Percentiles rank a stretch among this genome's conserved stretches.
Conservation (phyloP, 1,139 yeast genomes). For the Keqinozyma sinolaborantium region DNA sequence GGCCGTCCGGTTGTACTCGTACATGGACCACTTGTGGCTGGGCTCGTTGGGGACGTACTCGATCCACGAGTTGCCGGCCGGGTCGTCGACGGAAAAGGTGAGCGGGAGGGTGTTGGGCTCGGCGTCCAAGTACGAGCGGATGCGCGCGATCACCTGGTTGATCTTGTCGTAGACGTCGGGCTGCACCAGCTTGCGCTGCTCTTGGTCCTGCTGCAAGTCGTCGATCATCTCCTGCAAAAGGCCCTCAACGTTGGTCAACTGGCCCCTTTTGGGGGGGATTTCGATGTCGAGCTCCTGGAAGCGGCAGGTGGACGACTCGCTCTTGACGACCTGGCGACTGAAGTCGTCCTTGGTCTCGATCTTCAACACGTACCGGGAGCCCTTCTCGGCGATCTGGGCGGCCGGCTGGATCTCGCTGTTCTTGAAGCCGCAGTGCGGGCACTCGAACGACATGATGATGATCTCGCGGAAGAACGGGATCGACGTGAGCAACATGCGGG, state of each 20-base stretch:
- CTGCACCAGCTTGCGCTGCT: slow-evolving; percentile 64
- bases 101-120: slow-evolving; percentile 70
- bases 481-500: slow-evolving; percentile 77
- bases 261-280: slow-evolving; percentile 94
- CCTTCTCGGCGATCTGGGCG: slow-evolving; percentile 82
- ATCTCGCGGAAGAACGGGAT: slow-evolving; percentile 93
- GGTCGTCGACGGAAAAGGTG: slow-evolving; percentile 83
- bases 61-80: slow-evolving; percentile 97
- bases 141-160: slow-evolving; percentile 60
- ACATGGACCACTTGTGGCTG: slow-evolving; percentile 85
- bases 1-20: slow-evolving; percentile 79
- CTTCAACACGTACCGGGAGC: slow-evolving; percentile 68
- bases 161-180: slow-evolving; percentile 78
- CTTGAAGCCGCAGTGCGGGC: slow-evolving; percentile 91
- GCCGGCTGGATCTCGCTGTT: slow-evolving; percentile 96
- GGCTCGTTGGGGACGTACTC: slow-evolving; percentile 88
- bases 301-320: slow-evolving; percentile 80
- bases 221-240: slow-evolving; percentile 75
- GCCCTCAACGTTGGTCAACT: slow-evolving; percentile 90
- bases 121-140: slow-evolving; percentile 57
- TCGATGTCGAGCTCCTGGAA: slow-evolving; percentile 87
- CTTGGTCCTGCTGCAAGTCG: slow-evolving; percentile 82
- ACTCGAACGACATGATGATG: slow-evolving; percentile 90
- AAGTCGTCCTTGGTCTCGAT: slow-evolving; percentile 73
- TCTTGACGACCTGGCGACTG: slow-evolving; percentile 87